Base-by-base conservation (phyloP, 2,329 filamentous ascomycete species). In the Talaromyces sp. region DNA sequence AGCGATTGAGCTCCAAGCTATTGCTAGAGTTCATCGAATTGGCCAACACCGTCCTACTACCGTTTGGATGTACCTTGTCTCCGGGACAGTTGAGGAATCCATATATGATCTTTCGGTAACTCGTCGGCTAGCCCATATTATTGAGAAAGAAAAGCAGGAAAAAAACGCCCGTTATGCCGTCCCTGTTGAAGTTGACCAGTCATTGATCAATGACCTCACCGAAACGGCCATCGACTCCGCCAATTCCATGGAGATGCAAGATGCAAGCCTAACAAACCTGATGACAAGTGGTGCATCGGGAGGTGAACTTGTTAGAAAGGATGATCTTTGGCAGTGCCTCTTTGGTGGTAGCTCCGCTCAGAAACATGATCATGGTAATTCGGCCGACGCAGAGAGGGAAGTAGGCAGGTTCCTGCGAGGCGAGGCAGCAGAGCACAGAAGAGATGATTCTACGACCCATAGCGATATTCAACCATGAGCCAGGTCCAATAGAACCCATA, bases 41-140 rank as follows among this genome's bases (percentile, higher is more conserved):
- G 94, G 94, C 0, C 94, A 97, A 72, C 81, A 87, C 58, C 86
- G 89, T 47, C 82, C 89, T 60, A 99, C 94, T 0, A 96, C 90
- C 0, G 91, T 97, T 1, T 97, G 92, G 89, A 88, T 97, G 71
- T 97, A 97, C 69, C 81, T 97, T 2, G 84, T 97, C n/a, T 85
- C 88, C 14, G 90, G 89, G 47, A 96, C 93, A 0, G 90, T 97
- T 0, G 94, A 99, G 68, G 88, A 96, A 74, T 88, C 88, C 1
- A 95, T 97, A 57, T 91, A 97, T 73, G 85, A 92, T 54, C 82
- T 97, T 30, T 94, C 90, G 0, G 90, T 96, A 1, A 80, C 82
- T 54, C 82, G 91, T 24, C 86, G 93, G 3, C 77, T 96, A 62
- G 85, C 87, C 51, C 91, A 97, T 66, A 88, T 97, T 69, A 81